Evolutionary conservation across 805 yeast genomes (phyloP), one percentile per base, ranked within the genome.

Genomic region (Clavispora carvajalis): DNA sequence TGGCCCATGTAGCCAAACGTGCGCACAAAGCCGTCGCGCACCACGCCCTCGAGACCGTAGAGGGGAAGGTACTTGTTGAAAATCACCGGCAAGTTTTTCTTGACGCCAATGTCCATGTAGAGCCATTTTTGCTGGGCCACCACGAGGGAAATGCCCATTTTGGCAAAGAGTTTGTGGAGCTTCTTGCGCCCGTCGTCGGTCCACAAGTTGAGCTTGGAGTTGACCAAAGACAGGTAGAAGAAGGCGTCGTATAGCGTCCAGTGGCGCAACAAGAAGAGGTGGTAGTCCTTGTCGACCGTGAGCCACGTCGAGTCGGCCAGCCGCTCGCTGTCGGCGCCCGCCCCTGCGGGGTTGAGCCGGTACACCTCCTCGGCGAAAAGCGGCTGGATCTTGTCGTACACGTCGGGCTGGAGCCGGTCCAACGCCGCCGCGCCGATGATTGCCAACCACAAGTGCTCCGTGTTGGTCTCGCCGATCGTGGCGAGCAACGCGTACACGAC

Each of bases 221-320:
- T 87, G 24, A 91, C 89, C 54, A 82, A 91, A 45, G 88, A 82
- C n/a, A 96, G 87, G 58, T 90, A 93, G 55, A 79, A 77, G 61
- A 95, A 88, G 46, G 96, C 75, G 49, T 91, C 95, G 63, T 93
- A 91, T 13, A 93, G 66, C 9, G 95, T 84, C 87, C 98, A 90
- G 59, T 91, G 97, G 35, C 97, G 80, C 34, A 93, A 69, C 30
- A 95, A 63, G 56, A 90, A 93, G 34, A 93, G 66, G 44, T 88
- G 80, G 60, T 85, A 93, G 60, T 95, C 99, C 19, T 82, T 77
- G 53, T 87, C 96, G 13, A 87, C 67, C 18, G 74, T 71, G 21
- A 93, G 62, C 2, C 76, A 57, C 7, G 75, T 62, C 5, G 69
- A 37, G 54, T 64, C 71, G 22, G 71, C 72, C 25, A 74, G 56